Conservation (phyloP, 2,329 filamentous ascomycete genomes). For the Aureobasidium sp. region DNA sequence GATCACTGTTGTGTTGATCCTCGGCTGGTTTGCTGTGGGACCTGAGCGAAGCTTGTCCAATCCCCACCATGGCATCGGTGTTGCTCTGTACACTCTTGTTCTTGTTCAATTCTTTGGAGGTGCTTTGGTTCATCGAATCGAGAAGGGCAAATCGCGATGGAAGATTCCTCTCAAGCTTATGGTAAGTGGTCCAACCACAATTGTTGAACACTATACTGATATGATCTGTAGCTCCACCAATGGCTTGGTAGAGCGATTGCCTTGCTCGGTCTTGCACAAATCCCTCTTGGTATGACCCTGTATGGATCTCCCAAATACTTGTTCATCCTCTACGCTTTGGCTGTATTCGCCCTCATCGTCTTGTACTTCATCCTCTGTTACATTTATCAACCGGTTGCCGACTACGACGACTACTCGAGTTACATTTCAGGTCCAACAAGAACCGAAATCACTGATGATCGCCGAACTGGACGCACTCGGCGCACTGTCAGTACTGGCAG, state of each 20-base stretch:
- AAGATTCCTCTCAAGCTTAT: conserved; percentile 51
- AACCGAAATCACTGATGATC: conserved; percentile 14
- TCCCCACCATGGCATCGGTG: conserved; percentile 75
- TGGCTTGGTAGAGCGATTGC: conserved; percentile 76
- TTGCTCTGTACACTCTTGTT: conserved; percentile 67
- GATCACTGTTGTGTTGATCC: conserved; percentile 60
- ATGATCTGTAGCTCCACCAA: conserved; percentile 57
- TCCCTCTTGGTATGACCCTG: conserved; percentile 79
- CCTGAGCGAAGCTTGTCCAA: conserved; percentile 64
- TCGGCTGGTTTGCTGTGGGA: conserved; percentile 73
- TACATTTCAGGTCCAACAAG: conserved; percentile 13
- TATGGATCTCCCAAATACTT: conserved; percentile 81
- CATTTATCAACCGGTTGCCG: conserved; percentile 29
- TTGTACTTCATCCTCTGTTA: conserved; percentile 13
- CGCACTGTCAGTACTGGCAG: conserved; percentile 5
- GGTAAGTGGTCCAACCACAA: conserved; percentile 26
- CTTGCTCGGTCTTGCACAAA: conserved; percentile 74
- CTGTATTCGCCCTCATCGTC: conserved; percentile 32
- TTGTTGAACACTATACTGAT: neutral
- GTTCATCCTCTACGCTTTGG: conserved; percentile 80
- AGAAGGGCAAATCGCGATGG: conserved; percentile 36
- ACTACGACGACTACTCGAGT: conserved; percentile 17
- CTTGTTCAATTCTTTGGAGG: conserved; percentile 56
- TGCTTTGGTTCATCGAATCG: conserved; percentile 14
- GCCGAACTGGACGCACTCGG: conserved; percentile 10